Evolutionary conservation across 805 yeast species (phyloP).

Genomic region (Pichia heedii): DNA sequence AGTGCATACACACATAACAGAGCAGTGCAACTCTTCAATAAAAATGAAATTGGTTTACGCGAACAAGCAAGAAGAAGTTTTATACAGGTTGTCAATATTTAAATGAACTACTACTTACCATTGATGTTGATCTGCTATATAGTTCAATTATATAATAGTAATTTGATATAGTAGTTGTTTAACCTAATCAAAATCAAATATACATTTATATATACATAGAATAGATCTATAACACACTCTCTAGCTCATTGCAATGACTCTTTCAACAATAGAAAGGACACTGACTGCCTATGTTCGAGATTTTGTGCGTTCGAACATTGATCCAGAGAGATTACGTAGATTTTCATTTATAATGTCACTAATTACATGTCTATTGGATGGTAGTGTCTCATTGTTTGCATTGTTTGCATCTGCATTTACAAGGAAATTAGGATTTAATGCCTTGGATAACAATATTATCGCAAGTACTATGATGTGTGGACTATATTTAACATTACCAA

Average conservation of each 20-base stretch:
- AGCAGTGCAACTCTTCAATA: not conserved
- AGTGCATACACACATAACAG: not conserved
- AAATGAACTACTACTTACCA: too few relatives aligned
- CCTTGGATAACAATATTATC: constrained; percentile 57
- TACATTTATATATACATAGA: too few relatives aligned
- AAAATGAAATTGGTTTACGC: not conserved
- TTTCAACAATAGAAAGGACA: constrained; percentile 28
- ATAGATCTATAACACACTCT: too few relatives aligned
- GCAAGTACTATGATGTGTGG: constrained; percentile 72
- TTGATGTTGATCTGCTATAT: too few relatives aligned
- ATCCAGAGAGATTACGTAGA: constrained; percentile 33
- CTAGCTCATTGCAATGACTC: too few relatives aligned
- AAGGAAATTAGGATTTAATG: constrained; percentile 47
- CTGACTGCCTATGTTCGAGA: constrained; percentile 38
- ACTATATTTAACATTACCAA: constrained; percentile 75
- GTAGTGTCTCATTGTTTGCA: constrained; percentile 76
- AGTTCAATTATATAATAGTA: not conserved
- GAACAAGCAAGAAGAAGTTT: not conserved
- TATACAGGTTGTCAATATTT: not conserved
- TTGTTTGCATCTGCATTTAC: constrained; percentile 67
- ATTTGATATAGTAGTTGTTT: not conserved
- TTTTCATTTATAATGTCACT: constrained; percentile 51
- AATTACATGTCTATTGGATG: constrained; percentile 63
- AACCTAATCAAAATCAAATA: too few relatives aligned
- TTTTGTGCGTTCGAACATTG: constrained; percentile 33